A percentile compares a stretch with the other conserved stretches of the same genome.
Evolutionary conservation across 257 asterid species (phyloP).

Genomic region (Marsdenia floribunda): DNA sequence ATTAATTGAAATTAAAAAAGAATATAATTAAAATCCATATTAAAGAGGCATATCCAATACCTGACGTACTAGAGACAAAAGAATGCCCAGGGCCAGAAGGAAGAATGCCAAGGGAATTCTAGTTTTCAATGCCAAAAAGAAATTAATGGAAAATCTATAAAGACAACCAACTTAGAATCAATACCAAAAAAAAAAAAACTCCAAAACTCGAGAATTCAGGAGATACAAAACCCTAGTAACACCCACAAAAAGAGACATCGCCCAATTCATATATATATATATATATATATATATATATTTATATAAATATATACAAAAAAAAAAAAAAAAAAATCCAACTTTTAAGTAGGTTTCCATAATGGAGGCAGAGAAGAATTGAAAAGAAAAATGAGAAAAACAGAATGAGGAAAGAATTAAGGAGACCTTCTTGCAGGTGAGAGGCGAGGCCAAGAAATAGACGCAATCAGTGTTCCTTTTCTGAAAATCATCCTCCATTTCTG

Average conservation of each 20-base stretch:
- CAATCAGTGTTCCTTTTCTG: slow-evolving; percentile 77
- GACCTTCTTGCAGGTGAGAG: slow-evolving; percentile 95
- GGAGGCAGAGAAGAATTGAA: background rate
- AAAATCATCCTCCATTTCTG: slow-evolving; percentile 55
- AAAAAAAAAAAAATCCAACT: background rate
- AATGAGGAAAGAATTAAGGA: background rate
- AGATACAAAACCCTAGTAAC: background rate
- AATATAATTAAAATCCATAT: background rate
- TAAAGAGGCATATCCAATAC: background rate
- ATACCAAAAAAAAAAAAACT: background rate
- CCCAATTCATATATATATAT: no score
- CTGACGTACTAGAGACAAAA: background rate
- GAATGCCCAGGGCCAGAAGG: background rate
- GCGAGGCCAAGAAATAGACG: slow-evolving; percentile 90
- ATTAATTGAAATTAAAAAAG: background rate
- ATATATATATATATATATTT: no score
- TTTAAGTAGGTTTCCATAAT: background rate
- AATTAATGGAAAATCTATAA: background rate
- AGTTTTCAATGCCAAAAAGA: background rate
- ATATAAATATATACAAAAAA: no score
- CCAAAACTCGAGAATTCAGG: background rate
- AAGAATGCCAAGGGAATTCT: background rate
- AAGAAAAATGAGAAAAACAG: background rate
- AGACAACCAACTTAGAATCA: background rate
- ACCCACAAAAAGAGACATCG: background rate